Conservation (phyloP, 1,284 basidiomycete genomes). For the Ceraceosorus guamensis region DNA sequence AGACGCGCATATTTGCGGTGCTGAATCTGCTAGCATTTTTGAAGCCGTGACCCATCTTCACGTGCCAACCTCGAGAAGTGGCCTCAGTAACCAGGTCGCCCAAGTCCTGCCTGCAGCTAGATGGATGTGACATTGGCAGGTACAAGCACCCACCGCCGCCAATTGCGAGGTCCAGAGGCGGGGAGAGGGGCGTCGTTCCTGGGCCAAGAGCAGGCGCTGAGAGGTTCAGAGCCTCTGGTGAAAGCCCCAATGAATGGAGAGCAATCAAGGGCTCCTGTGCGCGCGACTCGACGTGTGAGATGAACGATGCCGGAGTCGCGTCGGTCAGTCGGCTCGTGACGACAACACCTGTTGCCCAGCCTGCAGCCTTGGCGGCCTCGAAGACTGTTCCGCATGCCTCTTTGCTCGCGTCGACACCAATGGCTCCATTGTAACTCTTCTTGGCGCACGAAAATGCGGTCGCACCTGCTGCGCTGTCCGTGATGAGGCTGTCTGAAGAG, state of each 20-base stretch:
- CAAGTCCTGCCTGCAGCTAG: slow-evolving; percentile 44
- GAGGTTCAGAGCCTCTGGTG: not conserved
- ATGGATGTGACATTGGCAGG: slow-evolving; percentile 32
- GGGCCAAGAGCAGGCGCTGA: slow-evolving; percentile 9
- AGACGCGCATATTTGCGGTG: no score
- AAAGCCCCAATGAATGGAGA: slow-evolving; percentile 22
- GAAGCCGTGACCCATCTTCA: slow-evolving; percentile 18
- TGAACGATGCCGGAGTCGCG: slow-evolving; percentile 49
- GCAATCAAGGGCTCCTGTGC: slow-evolving; percentile 27
- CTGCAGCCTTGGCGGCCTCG: slow-evolving; percentile 48
- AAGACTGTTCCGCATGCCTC: slow-evolving; percentile 48
- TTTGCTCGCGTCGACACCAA: slow-evolving; percentile 37
- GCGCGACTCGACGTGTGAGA: slow-evolving; percentile 43
- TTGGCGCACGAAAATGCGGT: slow-evolving; percentile 48
- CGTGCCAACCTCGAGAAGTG: slow-evolving; percentile 27
- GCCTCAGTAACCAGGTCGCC: slow-evolving; percentile 40
- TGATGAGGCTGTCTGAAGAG: slow-evolving; percentile 46
- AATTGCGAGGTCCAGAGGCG: slow-evolving; percentile 46
- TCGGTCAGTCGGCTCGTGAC: slow-evolving; percentile 43
- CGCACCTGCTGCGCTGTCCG: slow-evolving; percentile 49
- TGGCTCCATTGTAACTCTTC: slow-evolving; percentile 50
- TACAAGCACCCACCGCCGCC: slow-evolving; percentile 50
- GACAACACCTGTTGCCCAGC: slow-evolving; percentile 47
- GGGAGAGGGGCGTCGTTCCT: slow-evolving; percentile 18
- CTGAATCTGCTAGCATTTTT: no score